A percentile compares a stretch with the other conserved stretches of the same genome.
Conservation (phyloP, 2,329 filamentous ascomycete species). For the Sporothrix variecibatus region DNA sequence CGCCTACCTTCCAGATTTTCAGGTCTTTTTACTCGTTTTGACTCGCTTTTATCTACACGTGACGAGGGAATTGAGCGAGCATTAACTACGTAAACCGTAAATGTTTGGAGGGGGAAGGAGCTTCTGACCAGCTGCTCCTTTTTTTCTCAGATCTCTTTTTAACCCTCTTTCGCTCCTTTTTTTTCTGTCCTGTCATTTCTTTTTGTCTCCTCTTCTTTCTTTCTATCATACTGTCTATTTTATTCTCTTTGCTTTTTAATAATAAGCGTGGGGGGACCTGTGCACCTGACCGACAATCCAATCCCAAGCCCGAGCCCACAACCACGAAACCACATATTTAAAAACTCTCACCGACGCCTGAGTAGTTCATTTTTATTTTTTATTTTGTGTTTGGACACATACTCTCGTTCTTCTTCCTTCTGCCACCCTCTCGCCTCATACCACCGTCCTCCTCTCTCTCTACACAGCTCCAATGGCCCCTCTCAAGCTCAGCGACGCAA, state of each 20-base stretch:
- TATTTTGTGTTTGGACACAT: not conserved
- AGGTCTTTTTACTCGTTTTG: not conserved
- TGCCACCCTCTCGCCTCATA: not conserved
- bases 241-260: not conserved
- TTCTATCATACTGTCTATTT: not conserved
- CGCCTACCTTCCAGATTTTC: not conserved
- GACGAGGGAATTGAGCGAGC: conserved; percentile 15
- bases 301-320: not conserved
- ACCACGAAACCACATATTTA: not conserved
- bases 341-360: conserved; percentile 1
- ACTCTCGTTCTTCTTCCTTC: not conserved
- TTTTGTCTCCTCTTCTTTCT: not conserved
- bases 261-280: conserved; percentile 10
- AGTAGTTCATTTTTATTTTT: not conserved
- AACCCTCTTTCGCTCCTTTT: not conserved
- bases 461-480: conserved; percentile 18
- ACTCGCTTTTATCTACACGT: not conserved
- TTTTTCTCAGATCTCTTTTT: not conserved
- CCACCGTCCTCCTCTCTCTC: not conserved
- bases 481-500: conserved; percentile 45
- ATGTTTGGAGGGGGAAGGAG: not conserved
- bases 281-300: conserved; percentile 16
- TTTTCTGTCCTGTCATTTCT: not conserved
- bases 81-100: not conserved
- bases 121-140: not conserved